Conservation (phyloP, 306 rosid genomes). For the Prunus kanzakura region DNA sequence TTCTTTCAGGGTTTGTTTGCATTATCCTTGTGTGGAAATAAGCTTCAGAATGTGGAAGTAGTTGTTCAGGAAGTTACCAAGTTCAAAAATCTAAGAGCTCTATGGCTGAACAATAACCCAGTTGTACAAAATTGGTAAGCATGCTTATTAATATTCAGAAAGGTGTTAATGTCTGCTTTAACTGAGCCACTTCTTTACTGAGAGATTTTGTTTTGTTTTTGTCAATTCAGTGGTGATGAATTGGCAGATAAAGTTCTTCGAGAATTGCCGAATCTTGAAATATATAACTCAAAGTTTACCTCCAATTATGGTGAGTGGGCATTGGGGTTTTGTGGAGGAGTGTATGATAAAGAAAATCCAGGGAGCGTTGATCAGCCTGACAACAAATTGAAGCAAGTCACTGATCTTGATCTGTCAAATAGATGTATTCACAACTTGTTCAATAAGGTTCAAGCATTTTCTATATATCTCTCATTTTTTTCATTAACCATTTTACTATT, state of each 20-base stretch:
- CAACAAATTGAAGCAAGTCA: constrained; percentile 38
- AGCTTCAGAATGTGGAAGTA: constrained; percentile 47
- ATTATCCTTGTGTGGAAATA: constrained; percentile 78
- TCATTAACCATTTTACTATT: neutral
- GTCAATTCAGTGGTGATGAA: constrained; percentile 38
- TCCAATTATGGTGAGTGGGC: constrained; percentile 73
- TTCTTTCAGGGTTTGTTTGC: constrained; percentile 66
- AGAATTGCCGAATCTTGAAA: constrained; percentile 61
- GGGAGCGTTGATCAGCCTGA: constrained; percentile 45
- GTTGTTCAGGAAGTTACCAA: constrained; percentile 64
- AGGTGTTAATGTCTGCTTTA: constrained; percentile 10
- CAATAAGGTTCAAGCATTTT: constrained; percentile 45
- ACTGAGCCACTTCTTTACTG: neutral
- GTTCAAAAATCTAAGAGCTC: constrained; percentile 66
- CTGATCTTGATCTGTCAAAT: constrained; percentile 70
- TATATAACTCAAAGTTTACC: constrained; percentile 72
- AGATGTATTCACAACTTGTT: constrained; percentile 66
- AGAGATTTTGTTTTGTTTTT: constrained; percentile 13
- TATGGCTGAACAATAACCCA: constrained; percentile 82
- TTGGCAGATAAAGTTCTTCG: constrained; percentile 46
- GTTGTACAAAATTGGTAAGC: constrained; percentile 47
- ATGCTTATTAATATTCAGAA: neutral
- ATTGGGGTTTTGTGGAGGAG: constrained; percentile 79
- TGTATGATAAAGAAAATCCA: constrained; percentile 73
- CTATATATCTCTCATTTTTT: neutral